Evolutionary conservation across 768 basidiomycete species (phyloP).

Genomic region (Punctularia strigosozonata): DNA sequence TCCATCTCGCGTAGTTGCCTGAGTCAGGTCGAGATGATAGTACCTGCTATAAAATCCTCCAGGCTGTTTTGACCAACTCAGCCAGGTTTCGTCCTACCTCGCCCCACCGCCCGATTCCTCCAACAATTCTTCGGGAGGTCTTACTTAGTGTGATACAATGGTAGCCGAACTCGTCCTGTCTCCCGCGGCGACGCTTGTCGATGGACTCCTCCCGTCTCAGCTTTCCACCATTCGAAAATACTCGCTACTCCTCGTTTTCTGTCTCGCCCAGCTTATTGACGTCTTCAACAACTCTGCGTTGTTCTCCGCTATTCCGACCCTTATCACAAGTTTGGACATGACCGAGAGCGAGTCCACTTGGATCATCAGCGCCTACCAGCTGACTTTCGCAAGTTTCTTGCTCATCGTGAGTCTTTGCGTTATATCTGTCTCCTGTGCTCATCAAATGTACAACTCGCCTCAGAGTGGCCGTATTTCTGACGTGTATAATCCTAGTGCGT

Average conservation of each 20-base stretch:
- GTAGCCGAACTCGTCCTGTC: constrained; percentile 12
- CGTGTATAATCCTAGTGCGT: constrained; percentile 28
- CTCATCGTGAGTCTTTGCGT: constrained; percentile 23
- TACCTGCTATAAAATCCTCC: too few species aligned
- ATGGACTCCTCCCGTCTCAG: constrained; percentile 10
- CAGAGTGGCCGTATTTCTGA: constrained; percentile 30
- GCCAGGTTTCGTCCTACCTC: too few species aligned
- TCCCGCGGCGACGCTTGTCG: constrained; percentile 18
- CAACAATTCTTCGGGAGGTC: too few species aligned
- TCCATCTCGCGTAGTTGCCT: too few species aligned
- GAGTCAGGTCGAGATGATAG: too few species aligned
- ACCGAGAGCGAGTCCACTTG: constrained; percentile 21
- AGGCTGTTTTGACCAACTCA: too few species aligned
- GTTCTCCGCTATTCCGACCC: constrained; percentile 26
- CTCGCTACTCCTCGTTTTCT: constrained; percentile 24
- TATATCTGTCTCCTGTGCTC: neutral
- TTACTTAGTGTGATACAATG: too few species aligned
- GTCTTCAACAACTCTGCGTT: constrained; percentile 29
- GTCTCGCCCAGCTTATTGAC: constrained; percentile 31
- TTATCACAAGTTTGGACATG: constrained; percentile 13
- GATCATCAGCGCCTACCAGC: constrained; percentile 29
- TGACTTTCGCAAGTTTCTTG: constrained; percentile 31
- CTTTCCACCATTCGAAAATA: constrained; percentile 15
- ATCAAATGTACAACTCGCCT: too few species aligned
- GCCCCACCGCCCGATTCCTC: too few species aligned